Evolutionary conservation across 1,284 basidiomycete species (phyloP), one percentile per base, ranked within the genome.

Genomic region (Anthracocystis walkeri): DNA sequence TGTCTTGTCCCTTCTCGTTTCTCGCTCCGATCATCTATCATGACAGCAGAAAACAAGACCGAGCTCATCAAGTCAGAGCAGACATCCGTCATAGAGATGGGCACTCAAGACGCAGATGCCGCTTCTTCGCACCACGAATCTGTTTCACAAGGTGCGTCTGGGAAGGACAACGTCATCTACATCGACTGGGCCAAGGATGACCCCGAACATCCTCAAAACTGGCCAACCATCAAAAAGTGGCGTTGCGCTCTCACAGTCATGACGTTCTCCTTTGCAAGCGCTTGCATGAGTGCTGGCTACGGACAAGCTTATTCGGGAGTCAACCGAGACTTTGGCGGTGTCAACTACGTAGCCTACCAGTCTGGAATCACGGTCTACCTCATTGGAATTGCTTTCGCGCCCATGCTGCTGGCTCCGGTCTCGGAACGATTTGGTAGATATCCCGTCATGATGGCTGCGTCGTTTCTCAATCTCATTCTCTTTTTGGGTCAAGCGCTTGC

Each of bases 401-500:
- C 76, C 14, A 50, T 78, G 40, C 27, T 72, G n/a, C 58, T 78
- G 16, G 74, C 76, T 7, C 76, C 76, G 5, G 44, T 78, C 29
- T 59, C 49, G 20, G 76, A 77, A 33, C 35, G 58, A 18, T 65
- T 56, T 50, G 76, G 76, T 11, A 51, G 76, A 11, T 50, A 56
- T 11, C 69, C 65, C 11, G 55, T 75, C 50, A 65, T 60, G 44
- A 41, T 76, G 25, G 58, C 27, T 3, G 58, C 63, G 0, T 33
- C 65, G 20, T 35, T 63, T 25, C 45, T 73, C 46, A 69, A 59
- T 52, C 46, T 68, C 45, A 41, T 81, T 14, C 64, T 77, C 53
- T 77, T 68, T 35, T 56, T 82, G 31, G 78, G 78, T 3, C 63
- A 69, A 48, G 80, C 79, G n/a, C 65, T 81, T 6, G 74, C 77